Evolutionary conservation across 1,284 basidiomycete species (phyloP).

Genomic region (Grifola frondosa): DNA sequence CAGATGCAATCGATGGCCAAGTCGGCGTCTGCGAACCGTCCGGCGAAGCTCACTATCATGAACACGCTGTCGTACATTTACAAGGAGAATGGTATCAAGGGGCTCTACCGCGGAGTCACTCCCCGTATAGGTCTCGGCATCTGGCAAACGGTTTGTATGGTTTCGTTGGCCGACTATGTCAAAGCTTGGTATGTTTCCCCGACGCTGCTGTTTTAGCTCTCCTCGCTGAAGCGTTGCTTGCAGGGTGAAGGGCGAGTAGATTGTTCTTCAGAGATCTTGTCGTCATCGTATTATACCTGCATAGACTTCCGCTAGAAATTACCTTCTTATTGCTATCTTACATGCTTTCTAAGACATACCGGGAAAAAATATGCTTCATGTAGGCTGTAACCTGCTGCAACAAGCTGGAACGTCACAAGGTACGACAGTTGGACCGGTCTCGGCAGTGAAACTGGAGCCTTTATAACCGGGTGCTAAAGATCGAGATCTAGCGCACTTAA

Average conservation of each 20-base stretch:
- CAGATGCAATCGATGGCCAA: slow-evolving; percentile 99
- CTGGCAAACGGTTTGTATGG: slow-evolving; percentile 99
- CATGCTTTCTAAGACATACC: slow-evolving; percentile 14
- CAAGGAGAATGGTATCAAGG: slow-evolving; percentile 95
- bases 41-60: slow-evolving; percentile 87
- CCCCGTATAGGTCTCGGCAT: slow-evolving; percentile 95
- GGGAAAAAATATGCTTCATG: no score
- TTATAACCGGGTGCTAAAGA: slow-evolving; percentile 5
- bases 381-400: no score
- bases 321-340: slow-evolving; percentile 23
- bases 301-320: slow-evolving; percentile 15
- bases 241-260: slow-evolving; percentile 36
- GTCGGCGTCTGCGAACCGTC: slow-evolving; percentile 72
- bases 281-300: slow-evolving; percentile 12
- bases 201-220: neutral
- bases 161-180: slow-evolving; percentile 94
- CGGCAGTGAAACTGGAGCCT: slow-evolving; percentile 1
- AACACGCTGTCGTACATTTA: slow-evolving; percentile 94
- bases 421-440: no score
- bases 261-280: slow-evolving; percentile 3
- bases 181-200: slow-evolving; percentile 65
- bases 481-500: neutral
- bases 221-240: slow-evolving; percentile 7
- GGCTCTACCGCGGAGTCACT: slow-evolving; percentile 95
- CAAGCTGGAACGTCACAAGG: no score